Percentiles rank a stretch among this genome's conserved stretches.
Conservation (phyloP, 345 rosid genomes). For the Citrus reticulata region DNA sequence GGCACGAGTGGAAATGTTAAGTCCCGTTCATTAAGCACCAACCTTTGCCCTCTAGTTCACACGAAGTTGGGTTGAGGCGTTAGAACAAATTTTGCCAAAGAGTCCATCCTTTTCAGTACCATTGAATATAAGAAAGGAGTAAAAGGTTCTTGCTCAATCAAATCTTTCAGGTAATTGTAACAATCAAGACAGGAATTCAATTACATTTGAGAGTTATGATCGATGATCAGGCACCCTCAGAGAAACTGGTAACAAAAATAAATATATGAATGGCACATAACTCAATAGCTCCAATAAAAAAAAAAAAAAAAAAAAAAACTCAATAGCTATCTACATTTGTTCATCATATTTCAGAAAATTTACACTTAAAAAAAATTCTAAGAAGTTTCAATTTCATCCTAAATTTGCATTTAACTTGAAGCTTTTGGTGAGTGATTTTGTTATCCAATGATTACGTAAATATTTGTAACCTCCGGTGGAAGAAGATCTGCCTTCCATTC, state of each 20-base stretch:
- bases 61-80: too few species aligned
- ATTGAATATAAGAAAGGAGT: background rate
- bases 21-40: too few species aligned
- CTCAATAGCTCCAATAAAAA: too few species aligned
- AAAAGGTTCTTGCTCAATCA: background rate
- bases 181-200: background rate
- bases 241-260: background rate
- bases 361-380: constrained; percentile 2
- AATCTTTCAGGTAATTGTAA: background rate
- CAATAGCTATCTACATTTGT: background rate
- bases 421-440: background rate
- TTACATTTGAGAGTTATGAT: background rate
- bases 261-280: background rate
- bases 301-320: too few species aligned
- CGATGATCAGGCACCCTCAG: background rate
- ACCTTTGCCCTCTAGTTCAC: too few species aligned
- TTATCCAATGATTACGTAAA: background rate
- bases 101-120: background rate
- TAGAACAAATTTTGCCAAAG: too few species aligned
- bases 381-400: background rate
- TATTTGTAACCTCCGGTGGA: background rate
- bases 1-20: too few species aligned
- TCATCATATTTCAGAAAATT: background rate
- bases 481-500: background rate
- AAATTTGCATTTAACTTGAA: background rate